Evolutionary conservation across 2,329 filamentous ascomycete genomes (phyloP), one percentile per base, ranked within the genome.

Genomic region (Exophiala sp.): DNA sequence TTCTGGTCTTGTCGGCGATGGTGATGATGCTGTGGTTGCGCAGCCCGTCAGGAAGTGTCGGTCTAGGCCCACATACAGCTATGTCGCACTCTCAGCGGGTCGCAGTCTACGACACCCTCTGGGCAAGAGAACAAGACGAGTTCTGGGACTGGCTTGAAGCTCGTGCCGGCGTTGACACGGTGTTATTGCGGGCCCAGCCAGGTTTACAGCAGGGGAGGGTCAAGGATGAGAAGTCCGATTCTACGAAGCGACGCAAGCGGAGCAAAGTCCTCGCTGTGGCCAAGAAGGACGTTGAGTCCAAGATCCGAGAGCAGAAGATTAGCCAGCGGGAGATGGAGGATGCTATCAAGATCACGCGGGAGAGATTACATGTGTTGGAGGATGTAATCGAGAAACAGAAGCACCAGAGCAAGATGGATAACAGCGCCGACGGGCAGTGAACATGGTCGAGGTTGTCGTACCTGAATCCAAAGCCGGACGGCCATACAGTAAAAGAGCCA

Each of bases 81-180:
- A 29, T 73, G 48, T 63, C 69, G 1, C 64, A 71, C 2, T 78
- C 86, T 0, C 82, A 90, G 48, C 80, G 89, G 4, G 70, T 89
- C 13, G 82, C 85, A 1, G 88, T 87, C 0, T 97, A 96, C 65
- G 90, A 97, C 59, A 87, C 95, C 68, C 85, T 97, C 63, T 98
- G 91, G 90, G 78, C 82, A 29, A 75, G 81, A 34, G 88, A 96
- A 66, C 90, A 96, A 65, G 88, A 80, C 58, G 88, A 93, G 61
- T 72, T 96, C 8, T 96, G 90, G 90, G 83, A 87, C 50, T 96
- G 90, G 90, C 72, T 96, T 3, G 90, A 96, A 66, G 87, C 95
- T 61, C 78, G 90, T 14, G 83, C 88, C 1, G 85, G 88, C 1
- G 72, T 93, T 64, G 84, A 88, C 48, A 72, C 73, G 2, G 64